These are phyloP conservation scores for Coriaria nepalensis DNA, from an alignment of 306 rosid species.

Conservation along the genomic window DNA sequence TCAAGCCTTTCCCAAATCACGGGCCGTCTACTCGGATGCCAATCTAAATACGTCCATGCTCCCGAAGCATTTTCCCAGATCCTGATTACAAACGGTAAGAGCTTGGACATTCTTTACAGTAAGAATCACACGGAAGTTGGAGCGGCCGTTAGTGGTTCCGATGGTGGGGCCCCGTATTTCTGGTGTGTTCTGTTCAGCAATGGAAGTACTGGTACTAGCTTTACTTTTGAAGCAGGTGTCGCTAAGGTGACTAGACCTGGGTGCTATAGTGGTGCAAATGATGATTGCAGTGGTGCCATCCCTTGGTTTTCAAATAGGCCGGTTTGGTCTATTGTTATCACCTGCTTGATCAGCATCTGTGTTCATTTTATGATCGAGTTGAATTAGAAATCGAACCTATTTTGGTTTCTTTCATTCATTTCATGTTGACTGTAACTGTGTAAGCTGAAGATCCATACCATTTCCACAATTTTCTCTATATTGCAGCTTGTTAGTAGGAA, in stretches of 20 bases:
- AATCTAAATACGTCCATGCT: conserved; percentile 53
- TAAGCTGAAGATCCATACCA: no score
- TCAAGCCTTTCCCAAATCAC: conserved; percentile 59
- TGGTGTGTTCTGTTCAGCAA: conserved; percentile 90
- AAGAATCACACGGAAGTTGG: conserved; percentile 82
- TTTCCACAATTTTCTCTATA: no score
- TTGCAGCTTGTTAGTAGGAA: no score
- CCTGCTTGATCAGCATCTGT: conserved; percentile 29
- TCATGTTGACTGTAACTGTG: no score
- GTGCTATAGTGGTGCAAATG: conserved; percentile 92
- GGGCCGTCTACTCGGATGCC: conserved; percentile 86
- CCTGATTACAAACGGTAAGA: conserved; percentile 49
- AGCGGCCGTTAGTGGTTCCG: conserved; percentile 76
- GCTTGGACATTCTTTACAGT: conserved; percentile 55
- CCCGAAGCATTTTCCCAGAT: conserved; percentile 57
- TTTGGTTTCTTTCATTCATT: no score
- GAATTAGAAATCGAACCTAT: no score
- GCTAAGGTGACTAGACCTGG: conserved; percentile 59
- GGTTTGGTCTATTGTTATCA: conserved; percentile 28
- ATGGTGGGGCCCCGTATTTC: conserved; percentile 78
- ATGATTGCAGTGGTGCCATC: conserved; percentile 45
- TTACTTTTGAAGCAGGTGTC: conserved; percentile 51
- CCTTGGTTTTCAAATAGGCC: conserved; percentile 26
- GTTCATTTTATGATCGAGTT: conserved; percentile 28
- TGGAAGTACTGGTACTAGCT: conserved; percentile 53